phyloP scores from a whole-genome alignment of 2,329 filamentous ascomycete species.

The Exserohilum rostratum region DNA sequence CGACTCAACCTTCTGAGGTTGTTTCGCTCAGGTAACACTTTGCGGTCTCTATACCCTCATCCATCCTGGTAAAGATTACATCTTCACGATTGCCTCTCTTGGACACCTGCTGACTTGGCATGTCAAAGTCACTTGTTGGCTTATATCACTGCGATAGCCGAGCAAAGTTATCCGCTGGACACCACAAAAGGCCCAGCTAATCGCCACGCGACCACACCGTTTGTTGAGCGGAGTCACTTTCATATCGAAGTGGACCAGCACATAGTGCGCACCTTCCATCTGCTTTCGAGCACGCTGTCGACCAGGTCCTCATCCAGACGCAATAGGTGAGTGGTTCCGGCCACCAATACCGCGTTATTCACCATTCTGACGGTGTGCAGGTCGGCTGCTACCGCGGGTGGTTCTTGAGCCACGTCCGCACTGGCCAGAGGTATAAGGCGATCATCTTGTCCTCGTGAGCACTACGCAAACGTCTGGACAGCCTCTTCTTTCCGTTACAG shows the following conservation, averaged over 20 bases:
- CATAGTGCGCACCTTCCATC: conserved; percentile 17
- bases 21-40: background rate
- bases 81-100: background rate
- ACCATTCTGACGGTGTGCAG: conserved; percentile 14
- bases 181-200: conserved; percentile 25
- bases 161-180: conserved; percentile 29
- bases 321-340: conserved; percentile 20
- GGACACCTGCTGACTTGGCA: conserved; percentile 28
- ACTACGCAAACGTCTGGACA: conserved; percentile 36
- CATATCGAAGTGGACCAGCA: conserved; percentile 16
- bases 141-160: conserved; percentile 23
- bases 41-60: background rate
- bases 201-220: conserved; percentile 30
- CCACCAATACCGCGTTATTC: background rate
- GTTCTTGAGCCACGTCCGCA: conserved; percentile 16
- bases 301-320: background rate
- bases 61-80: background rate
- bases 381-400: background rate
- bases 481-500: conserved; percentile 26
- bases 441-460: conserved; percentile 37
- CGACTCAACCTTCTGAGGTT: background rate
- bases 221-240: conserved; percentile 30
- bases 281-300: conserved; percentile 1
- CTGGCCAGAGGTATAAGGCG: conserved; percentile 30
- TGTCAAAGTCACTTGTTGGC: conserved; percentile 21